Percentiles rank a stretch among this genome's conserved stretches.
These are phyloP conservation scores for Rutstroemia sp. DNA, from an alignment of 2,329 filamentous ascomycete genomes.

Conservation along the genomic window DNA sequence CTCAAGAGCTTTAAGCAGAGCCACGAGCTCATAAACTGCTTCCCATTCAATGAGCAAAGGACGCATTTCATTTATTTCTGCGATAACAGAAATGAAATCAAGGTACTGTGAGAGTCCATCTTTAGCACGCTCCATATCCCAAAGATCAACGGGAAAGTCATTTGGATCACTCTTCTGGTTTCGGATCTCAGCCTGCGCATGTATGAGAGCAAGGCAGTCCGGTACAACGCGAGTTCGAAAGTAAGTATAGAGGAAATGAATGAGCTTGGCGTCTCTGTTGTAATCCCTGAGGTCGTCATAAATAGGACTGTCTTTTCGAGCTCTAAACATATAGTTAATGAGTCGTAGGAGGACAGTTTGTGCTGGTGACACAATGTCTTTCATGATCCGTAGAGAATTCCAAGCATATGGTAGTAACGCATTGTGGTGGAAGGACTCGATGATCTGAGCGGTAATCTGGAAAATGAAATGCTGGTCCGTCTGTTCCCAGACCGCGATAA, in stretches of 20 bases:
- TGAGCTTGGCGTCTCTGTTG: conserved; percentile 50
- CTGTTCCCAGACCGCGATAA: conserved; percentile 95
- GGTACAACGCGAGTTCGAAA: conserved; percentile 90
- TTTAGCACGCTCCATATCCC: conserved; percentile 97
- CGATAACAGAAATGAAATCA: conserved; percentile 85
- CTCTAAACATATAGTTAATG: conserved; percentile 80
- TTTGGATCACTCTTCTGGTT: conserved; percentile 66
- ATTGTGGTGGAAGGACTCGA: conserved; percentile 85
- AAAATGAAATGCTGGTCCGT: conserved; percentile 91
- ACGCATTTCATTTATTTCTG: conserved; percentile 77
- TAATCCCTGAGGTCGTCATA: conserved; percentile 46
- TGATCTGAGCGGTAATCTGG: conserved; percentile 92
- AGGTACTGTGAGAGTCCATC: conserved; percentile 92
- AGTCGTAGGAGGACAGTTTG: conserved; percentile 90
- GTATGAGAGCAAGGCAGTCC: conserved; percentile 89
- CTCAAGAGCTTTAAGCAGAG: conserved; percentile 79
- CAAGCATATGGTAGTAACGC: conserved; percentile 88
- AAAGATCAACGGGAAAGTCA: conserved; percentile 89
- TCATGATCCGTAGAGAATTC: conserved; percentile 82
- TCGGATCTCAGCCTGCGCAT: conserved; percentile 84
- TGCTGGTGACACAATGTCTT: conserved; percentile 92
- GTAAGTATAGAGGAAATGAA: conserved; percentile 88
- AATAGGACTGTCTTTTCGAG: conserved; percentile 36
- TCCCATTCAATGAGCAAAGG: conserved; percentile 87
- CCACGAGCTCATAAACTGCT: conserved; percentile 79